Conservation (phyloP, 1,284 basidiomycete genomes). For the Fomitopsis betulina region DNA sequence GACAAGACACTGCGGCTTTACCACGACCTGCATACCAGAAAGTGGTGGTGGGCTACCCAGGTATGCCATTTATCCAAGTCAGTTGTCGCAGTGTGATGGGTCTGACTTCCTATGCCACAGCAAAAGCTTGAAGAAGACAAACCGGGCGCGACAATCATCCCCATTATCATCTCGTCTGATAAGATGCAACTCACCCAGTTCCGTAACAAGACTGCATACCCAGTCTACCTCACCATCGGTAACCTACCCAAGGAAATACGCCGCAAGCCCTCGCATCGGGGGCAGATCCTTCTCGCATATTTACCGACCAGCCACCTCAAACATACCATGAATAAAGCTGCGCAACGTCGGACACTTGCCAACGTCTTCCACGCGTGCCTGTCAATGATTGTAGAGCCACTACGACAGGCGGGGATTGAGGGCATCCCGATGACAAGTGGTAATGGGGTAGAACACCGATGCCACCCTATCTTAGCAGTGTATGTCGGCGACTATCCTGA, state of each 20-base stretch:
- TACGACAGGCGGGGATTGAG: neutral
- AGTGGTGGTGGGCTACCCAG: conserved; percentile 37
- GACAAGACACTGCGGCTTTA: conserved; percentile 18
- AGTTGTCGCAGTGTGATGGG: conserved; percentile 1
- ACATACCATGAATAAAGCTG: neutral
- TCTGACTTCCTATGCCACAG: too few species aligned
- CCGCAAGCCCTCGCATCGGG: conserved; percentile 29
- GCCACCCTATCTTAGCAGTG: neutral
- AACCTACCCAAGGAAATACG: conserved; percentile 17
- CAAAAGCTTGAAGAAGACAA: conserved; percentile 23
- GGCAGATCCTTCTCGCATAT: conserved; percentile 35
- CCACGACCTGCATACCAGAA: conserved; percentile 22
- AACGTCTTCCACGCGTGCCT: neutral
- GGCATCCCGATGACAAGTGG: neutral
- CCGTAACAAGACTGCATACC: conserved; percentile 35
- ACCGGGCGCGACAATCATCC: conserved; percentile 34
- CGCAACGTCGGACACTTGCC: neutral
- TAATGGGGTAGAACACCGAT: neutral
- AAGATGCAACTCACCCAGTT: conserved; percentile 34
- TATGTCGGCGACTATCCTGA: neutral
- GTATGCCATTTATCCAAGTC: too few species aligned
- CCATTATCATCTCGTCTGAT: conserved; percentile 37
- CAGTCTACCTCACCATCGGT: conserved; percentile 39
- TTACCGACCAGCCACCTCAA: conserved; percentile 30
- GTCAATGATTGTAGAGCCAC: neutral